Conservation (phyloP, 176 grass and related monocot species). For the Miscanthus lutarioriparius region DNA sequence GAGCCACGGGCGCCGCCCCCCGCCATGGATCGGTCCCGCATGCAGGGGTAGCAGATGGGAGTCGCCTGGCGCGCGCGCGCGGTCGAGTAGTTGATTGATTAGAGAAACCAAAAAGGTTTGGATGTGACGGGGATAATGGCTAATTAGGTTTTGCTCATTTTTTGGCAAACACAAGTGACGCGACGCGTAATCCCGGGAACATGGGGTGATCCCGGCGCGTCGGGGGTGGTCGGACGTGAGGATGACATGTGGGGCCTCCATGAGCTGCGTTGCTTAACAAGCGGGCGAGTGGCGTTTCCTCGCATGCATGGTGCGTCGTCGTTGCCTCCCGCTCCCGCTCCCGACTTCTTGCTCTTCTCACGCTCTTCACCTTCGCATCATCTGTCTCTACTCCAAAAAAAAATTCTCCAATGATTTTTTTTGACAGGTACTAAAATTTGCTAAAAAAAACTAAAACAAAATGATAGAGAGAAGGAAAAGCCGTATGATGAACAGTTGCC, state of each 20-base stretch:
- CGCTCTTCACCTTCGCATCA: neutral
- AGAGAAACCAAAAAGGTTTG: neutral
- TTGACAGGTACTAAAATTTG: neutral
- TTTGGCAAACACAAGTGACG: neutral
- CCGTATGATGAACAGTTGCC: no score
- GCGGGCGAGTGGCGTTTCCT: neutral
- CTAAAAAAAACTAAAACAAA: no score
- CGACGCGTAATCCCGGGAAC: neutral
- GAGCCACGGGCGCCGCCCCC: constrained; percentile 37
- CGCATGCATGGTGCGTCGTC: neutral
- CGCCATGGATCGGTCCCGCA: constrained; percentile 47
- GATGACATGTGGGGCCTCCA: constrained; percentile 23
- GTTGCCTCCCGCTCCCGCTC: no score
- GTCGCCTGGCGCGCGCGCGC: neutral
- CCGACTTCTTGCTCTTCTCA: no score
- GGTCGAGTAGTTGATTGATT: neutral
- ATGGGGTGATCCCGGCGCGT: constrained; percentile 40
- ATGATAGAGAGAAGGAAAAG: no score
- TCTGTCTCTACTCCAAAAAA: neutral
- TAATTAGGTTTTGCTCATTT: neutral
- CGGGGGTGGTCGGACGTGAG: neutral
- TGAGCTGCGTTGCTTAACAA: neutral
- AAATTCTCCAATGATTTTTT: no score
- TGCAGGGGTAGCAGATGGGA: constrained; percentile 15
- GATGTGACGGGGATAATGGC: neutral